Base-by-base conservation (phyloP, 441 rosid species). In the Populus tomentosa region DNA sequence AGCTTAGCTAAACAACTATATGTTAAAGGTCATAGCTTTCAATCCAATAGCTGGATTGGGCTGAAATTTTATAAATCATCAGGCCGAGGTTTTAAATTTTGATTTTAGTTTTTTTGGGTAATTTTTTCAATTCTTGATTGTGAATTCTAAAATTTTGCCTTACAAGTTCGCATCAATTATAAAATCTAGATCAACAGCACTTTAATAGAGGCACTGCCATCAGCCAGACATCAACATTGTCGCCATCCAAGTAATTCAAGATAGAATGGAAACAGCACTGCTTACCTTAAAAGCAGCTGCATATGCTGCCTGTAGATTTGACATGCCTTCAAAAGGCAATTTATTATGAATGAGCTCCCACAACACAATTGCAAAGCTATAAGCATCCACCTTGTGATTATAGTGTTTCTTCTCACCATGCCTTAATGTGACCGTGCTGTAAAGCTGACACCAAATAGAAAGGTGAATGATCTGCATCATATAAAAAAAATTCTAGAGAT, bases 311-410 rank as follows among this genome's bases (percentile, higher is more conserved):
- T 95, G 99, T 65, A 95, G 86, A 85, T 95, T 95, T 0, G 99
- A 95, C 99, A 95, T 95, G 89, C 99, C 99, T 88, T 95, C 99
- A 63, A 95, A 95, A 6, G 99, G 99, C 84, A 93, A 83, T 89
- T 92, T 93, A 78, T 93, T 95, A 82, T 88, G 95, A 81, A 93
- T 87, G 73, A 95, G 94, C 85, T 95, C 99, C 99, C 99, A 95
- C 75, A 93, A 86, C 67, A 95, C 98, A 36, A 95, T 92, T 21
- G 97, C 99, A 30, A 90, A 95, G 89, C 99, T 95, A 81, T 95
- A 95, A 16, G 92, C 93, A 74, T 95, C 99, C 72, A 95, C 98
- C 86, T 95, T 95, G 79, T 93, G 91, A 64, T 93, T 95, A 83
- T 93, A 95, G 24, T 95, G 99, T 80, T 95, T 92, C 82, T 95